Percentiles rank a stretch among this genome's conserved stretches.
Conservation (phyloP, 306 rosid genomes). For the Trichosanthes truncata region DNA sequence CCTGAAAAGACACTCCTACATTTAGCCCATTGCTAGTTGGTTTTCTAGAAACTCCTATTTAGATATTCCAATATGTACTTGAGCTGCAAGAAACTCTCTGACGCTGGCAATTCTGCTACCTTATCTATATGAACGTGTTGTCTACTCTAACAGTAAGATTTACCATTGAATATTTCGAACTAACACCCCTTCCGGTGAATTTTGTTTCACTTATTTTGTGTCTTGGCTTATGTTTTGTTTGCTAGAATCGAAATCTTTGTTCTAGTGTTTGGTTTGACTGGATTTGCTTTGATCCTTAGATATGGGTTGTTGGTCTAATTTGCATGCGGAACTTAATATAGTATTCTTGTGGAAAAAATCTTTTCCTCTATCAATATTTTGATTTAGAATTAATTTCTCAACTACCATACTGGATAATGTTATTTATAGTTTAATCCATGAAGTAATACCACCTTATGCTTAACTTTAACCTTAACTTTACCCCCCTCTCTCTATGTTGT, state of each 20-base stretch:
- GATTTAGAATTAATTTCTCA: not conserved
- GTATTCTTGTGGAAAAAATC: not conserved
- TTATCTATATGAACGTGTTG: not conserved
- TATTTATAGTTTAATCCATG: not conserved
- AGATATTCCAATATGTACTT: not conserved
- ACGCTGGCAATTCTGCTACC: not conserved
- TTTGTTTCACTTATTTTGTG: not conserved
- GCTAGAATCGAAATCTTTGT: not conserved
- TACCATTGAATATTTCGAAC: not conserved
- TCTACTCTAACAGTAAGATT: not conserved
- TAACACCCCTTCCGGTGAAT: not conserved
- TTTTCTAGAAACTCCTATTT: not conserved
- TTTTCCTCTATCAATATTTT: not conserved
- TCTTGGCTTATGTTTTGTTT: not conserved
- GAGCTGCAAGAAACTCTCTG: not conserved
- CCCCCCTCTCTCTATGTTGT: not conserved
- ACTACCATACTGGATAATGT: not conserved
- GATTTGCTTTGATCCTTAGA: not conserved
- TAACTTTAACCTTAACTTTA: not conserved
- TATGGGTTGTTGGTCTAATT: not conserved
- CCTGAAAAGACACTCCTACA: not conserved
- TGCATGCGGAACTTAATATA: not conserved
- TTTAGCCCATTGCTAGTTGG: not conserved
- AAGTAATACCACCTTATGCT: not conserved
- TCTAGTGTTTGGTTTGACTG: not conserved